Evolutionary conservation across 495 filamentous ascomycete species (phyloP).

Genomic region (Penicillium diatomitis): DNA sequence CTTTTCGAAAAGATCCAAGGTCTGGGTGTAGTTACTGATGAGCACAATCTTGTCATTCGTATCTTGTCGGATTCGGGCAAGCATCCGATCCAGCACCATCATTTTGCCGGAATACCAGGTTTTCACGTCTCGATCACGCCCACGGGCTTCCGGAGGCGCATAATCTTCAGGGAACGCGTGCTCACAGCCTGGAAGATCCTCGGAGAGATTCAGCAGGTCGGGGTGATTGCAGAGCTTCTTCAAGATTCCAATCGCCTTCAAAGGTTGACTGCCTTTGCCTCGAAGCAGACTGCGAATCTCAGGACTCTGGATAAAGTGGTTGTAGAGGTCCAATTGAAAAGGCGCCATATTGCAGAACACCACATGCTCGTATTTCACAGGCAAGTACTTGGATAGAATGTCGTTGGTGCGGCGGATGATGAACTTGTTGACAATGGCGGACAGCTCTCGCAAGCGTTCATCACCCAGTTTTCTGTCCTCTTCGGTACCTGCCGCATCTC

Average conservation of each 20-base stretch:
- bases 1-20: slow-evolving; percentile 87
- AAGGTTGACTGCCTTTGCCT: slow-evolving; percentile 90
- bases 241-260: slow-evolving; percentile 91
- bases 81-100: slow-evolving; percentile 96
- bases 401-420: slow-evolving; percentile 98
- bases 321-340: slow-evolving; percentile 90
- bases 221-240: slow-evolving; percentile 99
- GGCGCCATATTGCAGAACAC: slow-evolving; percentile 97
- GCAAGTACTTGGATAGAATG: slow-evolving; percentile 94
- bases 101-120: slow-evolving; percentile 98
- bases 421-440: slow-evolving; percentile 88
- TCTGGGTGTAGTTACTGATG: slow-evolving; percentile 97
- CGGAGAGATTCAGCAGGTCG: slow-evolving; percentile 76
- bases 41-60: slow-evolving; percentile 99
- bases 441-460: slow-evolving; percentile 71
- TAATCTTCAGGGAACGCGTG: slow-evolving; percentile 79
- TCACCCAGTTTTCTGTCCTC: slow-evolving; percentile 76
- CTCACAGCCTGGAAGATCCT: slow-evolving; percentile 84
- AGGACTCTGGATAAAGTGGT: slow-evolving; percentile 91
- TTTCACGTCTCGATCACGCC: slow-evolving; percentile 85
- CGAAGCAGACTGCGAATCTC: slow-evolving; percentile 87
- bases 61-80: slow-evolving; percentile 88
- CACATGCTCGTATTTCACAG: slow-evolving; percentile 98
- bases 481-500: slow-evolving; percentile 84
- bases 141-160: slow-evolving; percentile 74